Evolutionary conservation across 2,329 filamentous ascomycete species (phyloP).

Genomic region (Ceratocystis cacaofunesta): DNA sequence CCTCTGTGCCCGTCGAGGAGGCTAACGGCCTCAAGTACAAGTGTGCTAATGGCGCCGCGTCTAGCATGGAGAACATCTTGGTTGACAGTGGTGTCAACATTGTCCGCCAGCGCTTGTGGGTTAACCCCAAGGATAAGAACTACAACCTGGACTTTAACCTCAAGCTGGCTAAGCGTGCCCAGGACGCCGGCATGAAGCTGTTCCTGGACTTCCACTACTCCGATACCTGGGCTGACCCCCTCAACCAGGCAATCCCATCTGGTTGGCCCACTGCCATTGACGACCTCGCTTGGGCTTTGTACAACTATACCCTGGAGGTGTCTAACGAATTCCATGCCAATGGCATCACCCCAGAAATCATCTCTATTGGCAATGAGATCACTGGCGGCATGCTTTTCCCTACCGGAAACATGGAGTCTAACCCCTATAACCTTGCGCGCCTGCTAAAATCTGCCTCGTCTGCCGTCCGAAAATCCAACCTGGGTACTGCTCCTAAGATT

Average conservation of each 20-base stretch:
- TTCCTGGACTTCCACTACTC: conserved; percentile 51
- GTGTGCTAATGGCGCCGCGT: conserved; percentile 34
- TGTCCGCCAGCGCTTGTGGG: conserved; percentile 57
- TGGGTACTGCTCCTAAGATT: conserved; percentile 46
- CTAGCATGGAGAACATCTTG: conserved; percentile 49
- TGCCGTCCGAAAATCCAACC: conserved; percentile 48
- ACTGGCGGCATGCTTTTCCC: conserved; percentile 52
- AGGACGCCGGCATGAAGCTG: conserved; percentile 45
- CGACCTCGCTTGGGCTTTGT: conserved; percentile 44
- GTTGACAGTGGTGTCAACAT: conserved; percentile 49
- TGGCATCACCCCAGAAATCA: conserved; percentile 42
- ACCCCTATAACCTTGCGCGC: conserved; percentile 44
- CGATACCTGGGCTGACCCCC: conserved; percentile 58
- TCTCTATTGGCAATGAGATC: conserved; percentile 64
- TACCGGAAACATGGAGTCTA: conserved; percentile 36
- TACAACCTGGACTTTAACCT: conserved; percentile 60
- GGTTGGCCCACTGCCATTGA: conserved; percentile 49
- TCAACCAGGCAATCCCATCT: conserved; percentile 44
- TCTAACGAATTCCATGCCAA: conserved; percentile 44
- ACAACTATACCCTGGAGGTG: conserved; percentile 52
- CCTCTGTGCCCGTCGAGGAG: conserved; percentile 50
- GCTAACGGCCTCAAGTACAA: conserved; percentile 46
- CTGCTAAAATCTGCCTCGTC: conserved; percentile 49
- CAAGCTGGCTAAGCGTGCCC: conserved; percentile 48
- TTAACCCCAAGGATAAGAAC: conserved; percentile 47